phyloP scores from a whole-genome alignment of 2,329 filamentous ascomycete species.

The Diaporthe helianthi region DNA sequence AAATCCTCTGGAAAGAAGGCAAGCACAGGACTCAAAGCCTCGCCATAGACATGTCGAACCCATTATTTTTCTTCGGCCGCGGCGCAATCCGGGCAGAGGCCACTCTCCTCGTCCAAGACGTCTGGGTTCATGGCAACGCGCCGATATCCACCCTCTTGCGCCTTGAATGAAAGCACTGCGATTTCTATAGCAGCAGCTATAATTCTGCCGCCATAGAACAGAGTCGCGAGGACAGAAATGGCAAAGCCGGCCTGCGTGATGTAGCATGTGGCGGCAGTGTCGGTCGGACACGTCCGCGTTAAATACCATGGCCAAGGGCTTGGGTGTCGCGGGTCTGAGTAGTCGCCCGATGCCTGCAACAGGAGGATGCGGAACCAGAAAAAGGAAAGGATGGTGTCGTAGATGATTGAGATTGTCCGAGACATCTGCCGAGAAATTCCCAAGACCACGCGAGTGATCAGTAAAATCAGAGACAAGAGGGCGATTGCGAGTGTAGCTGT shows the following conservation, averaged over 20 bases:
- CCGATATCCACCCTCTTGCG: background rate
- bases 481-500: background rate
- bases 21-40: conserved; percentile 3
- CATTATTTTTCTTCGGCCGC: background rate
- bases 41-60: background rate
- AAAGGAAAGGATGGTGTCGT: background rate
- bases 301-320: conserved; percentile 1
- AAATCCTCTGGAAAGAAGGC: background rate
- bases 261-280: background rate
- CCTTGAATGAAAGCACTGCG: background rate
- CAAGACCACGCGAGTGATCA: background rate
- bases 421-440: background rate
- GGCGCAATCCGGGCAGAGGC: background rate
- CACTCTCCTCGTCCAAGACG: background rate
- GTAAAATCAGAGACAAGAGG: background rate
- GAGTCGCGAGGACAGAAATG: background rate
- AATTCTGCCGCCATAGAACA: conserved; percentile 1
- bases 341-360: background rate
- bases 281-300: background rate
- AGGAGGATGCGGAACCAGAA: background rate
- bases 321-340: background rate
- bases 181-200: background rate
- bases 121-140: background rate
- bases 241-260: background rate
- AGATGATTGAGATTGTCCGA: background rate